These are phyloP conservation scores for Prosopis cineraria DNA, from an alignment of 306 rosid genomes.

Conservation along the genomic window DNA sequence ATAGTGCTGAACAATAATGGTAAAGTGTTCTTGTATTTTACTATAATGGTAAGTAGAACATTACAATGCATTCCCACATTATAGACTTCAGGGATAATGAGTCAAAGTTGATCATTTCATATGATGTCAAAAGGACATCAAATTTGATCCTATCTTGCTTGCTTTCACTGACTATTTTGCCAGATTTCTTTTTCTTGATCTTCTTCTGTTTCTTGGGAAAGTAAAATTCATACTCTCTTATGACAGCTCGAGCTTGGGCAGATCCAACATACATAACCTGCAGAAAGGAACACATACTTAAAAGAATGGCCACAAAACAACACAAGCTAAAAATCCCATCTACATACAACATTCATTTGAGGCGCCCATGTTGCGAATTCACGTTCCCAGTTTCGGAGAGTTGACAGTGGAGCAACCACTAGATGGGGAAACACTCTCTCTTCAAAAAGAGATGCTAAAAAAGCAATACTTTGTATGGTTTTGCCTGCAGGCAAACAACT, in stretches of 20 bases:
- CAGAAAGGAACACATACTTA: constrained; percentile 46
- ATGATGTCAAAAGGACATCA: constrained; percentile 95
- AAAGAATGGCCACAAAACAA: constrained; percentile 32
- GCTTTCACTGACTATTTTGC: constrained; percentile 68
- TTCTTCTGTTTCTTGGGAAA: constrained; percentile 86
- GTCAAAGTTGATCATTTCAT: constrained; percentile 97
- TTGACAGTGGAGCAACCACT: constrained; percentile 98
- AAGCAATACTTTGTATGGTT: constrained; percentile 98
- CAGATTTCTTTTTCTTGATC: constrained; percentile 86
- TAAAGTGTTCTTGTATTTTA: constrained; percentile 14
- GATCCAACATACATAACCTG: constrained; percentile 97
- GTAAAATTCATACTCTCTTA: constrained; percentile 91
- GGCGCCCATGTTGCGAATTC: constrained; percentile 99
- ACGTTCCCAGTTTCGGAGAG: constrained; percentile 97
- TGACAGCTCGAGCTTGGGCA: constrained; percentile 82
- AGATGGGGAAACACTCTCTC: constrained; percentile 82
- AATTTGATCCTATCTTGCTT: constrained; percentile 97
- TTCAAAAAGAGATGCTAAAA: constrained; percentile 83
- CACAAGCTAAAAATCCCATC: constrained; percentile 24
- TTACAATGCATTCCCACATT: constrained; percentile 95
- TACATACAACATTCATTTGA: constrained; percentile 95
- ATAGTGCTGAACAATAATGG: constrained; percentile 13
- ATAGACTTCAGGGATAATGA: constrained; percentile 74
- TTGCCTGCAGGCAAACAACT: constrained; percentile 66
- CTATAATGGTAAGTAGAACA: constrained; percentile 24